phyloP scores from a whole-genome alignment of 495 filamentous ascomycete genomes.

The Eremomyces bilateralis region DNA sequence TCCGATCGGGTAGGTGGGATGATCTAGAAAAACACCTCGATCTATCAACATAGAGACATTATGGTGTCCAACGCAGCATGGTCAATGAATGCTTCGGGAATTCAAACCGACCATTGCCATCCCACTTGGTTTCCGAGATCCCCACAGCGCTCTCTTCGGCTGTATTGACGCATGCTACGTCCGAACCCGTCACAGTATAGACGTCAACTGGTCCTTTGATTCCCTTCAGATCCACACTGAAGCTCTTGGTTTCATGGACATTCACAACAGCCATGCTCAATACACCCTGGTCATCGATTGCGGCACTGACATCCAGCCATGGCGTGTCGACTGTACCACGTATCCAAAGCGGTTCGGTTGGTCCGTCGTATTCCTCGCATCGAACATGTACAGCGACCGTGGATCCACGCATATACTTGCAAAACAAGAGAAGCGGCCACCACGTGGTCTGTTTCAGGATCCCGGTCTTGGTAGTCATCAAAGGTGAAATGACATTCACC shows the following conservation, averaged over 20 bases:
- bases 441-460: conserved; percentile 53
- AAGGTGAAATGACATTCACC: conserved; percentile 57
- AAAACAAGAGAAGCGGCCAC: conserved; percentile 55
- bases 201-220: conserved; percentile 26
- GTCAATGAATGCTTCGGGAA: conserved; percentile 48
- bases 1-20: conserved; percentile 19
- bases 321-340: conserved; percentile 39
- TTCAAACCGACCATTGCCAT: conserved; percentile 30
- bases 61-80: conserved; percentile 41
- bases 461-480: conserved; percentile 44
- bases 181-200: conserved; percentile 36
- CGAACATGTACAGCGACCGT: conserved; percentile 40
- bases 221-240: conserved; percentile 34
- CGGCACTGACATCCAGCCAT: conserved; percentile 50
- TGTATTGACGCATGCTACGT: conserved; percentile 34
- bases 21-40: conserved; percentile 14
- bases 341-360: conserved; percentile 43
- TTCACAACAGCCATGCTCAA: conserved; percentile 50
- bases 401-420: conserved; percentile 51
- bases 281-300: conserved; percentile 35
- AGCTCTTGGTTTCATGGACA: conserved; percentile 33
- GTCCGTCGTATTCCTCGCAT: conserved; percentile 35
- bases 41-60: conserved; percentile 6
- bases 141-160: conserved; percentile 36
- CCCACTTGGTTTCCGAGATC: conserved; percentile 37